Percentiles rank a stretch among this genome's conserved stretches.
Conservation (phyloP, 345 rosid species). For the Moringa oleifera region DNA sequence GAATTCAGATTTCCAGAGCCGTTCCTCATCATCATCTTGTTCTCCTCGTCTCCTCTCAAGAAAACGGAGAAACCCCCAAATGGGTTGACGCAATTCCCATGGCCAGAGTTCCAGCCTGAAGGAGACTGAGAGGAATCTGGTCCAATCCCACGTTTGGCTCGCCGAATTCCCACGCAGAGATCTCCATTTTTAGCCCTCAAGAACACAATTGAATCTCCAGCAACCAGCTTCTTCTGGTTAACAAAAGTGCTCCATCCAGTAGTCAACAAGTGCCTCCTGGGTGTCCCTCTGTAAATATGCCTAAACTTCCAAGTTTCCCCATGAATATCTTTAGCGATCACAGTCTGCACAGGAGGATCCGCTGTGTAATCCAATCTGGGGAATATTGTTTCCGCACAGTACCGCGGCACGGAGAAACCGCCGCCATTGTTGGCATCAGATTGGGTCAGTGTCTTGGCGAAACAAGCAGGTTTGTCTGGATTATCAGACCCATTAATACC, state of each 20-base stretch:
- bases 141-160: constrained; percentile 62
- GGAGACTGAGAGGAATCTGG: constrained; percentile 23
- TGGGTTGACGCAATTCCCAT: constrained; percentile 22
- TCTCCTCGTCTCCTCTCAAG: constrained; percentile 50
- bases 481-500: constrained; percentile 22
- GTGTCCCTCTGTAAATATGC: constrained; percentile 94
- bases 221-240: constrained; percentile 88
- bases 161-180: constrained; percentile 75
- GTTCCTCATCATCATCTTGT: constrained; percentile 38
- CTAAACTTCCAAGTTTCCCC: constrained; percentile 91
- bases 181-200: constrained; percentile 78
- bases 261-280: constrained; percentile 83
- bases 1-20: constrained; percentile 19
- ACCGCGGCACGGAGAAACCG: constrained; percentile 94
- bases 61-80: constrained; percentile 54
- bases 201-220: constrained; percentile 90
- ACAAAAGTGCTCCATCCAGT: constrained; percentile 98
- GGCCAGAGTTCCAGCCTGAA: constrained; percentile 36
- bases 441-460: constrained; percentile 88
- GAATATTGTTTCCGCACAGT: constrained; percentile 94
- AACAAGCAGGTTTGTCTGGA: constrained; percentile 73
- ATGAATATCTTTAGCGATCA: constrained; percentile 80
- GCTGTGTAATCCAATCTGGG: constrained; percentile 74
- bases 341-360: constrained; percentile 92
- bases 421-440: constrained; percentile 99